phyloP scores from a whole-genome alignment of 2,329 filamentous ascomycete species.

The Phialocephala subalpina region DNA sequence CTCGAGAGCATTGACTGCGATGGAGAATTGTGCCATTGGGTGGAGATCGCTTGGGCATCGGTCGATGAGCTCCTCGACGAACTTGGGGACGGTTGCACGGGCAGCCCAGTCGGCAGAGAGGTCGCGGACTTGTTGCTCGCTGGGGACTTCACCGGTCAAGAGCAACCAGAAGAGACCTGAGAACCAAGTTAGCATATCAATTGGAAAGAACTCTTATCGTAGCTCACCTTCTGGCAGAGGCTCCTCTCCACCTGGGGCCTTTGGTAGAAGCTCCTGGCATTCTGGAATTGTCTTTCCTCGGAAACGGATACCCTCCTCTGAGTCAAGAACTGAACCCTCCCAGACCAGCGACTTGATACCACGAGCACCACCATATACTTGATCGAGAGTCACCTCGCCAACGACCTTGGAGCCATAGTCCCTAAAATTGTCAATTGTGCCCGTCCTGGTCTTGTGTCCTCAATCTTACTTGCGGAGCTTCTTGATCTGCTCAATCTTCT shows the following conservation, averaged over 20 bases:
- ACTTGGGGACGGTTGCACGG: conserved; percentile 95
- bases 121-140: conserved; percentile 97
- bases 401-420: conserved; percentile 95
- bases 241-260: conserved; percentile 95
- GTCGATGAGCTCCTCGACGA: conserved; percentile 99
- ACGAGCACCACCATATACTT: conserved; percentile 98
- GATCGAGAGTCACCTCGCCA: conserved; percentile 98
- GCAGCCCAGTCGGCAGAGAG: conserved; percentile 99
- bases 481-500: conserved; percentile 99
- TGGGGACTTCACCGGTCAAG: conserved; percentile 95
- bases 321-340: conserved; percentile 97
- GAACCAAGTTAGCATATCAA: conserved; percentile 16
- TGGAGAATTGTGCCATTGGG: conserved; percentile 99
- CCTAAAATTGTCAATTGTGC: conserved; percentile 56
- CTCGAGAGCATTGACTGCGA: conserved; percentile 97
- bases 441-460: conserved; percentile 8
- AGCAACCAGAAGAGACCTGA: conserved; percentile 98
- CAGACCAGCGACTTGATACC: conserved; percentile 99
- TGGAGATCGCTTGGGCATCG: conserved; percentile 98
- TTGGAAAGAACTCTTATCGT: conserved; percentile 28
- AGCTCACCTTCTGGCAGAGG: conserved; percentile 88
- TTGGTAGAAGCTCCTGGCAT: conserved; percentile 96
- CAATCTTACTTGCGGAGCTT: conserved; percentile 85
- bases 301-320: conserved; percentile 99
- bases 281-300: conserved; percentile 99